Conservation (phyloP, 2,329 filamentous ascomycete genomes). For the Exophiala viscosa region DNA sequence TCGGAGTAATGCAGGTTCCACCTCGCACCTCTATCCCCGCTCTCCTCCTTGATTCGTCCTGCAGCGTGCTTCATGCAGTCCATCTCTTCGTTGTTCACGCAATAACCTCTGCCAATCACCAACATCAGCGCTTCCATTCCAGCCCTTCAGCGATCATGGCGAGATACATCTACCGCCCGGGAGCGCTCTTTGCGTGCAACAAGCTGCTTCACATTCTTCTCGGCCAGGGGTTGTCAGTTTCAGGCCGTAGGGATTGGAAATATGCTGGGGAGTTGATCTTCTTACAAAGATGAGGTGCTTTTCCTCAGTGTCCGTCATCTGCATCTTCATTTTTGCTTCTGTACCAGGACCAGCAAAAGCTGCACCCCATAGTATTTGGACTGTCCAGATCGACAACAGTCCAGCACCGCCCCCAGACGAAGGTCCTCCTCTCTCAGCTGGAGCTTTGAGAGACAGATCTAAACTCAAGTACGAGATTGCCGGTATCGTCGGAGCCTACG, state of each 20-base stretch:
- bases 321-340: slow-evolving; percentile 15
- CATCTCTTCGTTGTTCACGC: neutral
- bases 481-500: slow-evolving; percentile 79
- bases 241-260: slow-evolving; percentile 15
- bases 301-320: neutral
- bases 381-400: slow-evolving; percentile 50
- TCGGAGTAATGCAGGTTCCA: slow-evolving; percentile 1
- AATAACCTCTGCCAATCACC: slow-evolving; percentile 17
- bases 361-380: slow-evolving; percentile 23
- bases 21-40: neutral
- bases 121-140: slow-evolving; percentile 6
- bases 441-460: slow-evolving; percentile 57
- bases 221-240: slow-evolving; percentile 25
- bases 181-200: slow-evolving; percentile 19
- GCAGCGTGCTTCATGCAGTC: slow-evolving; percentile 21
- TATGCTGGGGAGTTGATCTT: slow-evolving; percentile 18
- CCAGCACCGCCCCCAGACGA: slow-evolving; percentile 59
- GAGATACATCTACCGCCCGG: slow-evolving; percentile 26
- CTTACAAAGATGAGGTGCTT: slow-evolving; percentile 27
- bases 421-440: slow-evolving; percentile 57
- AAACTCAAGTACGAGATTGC: slow-evolving; percentile 78
- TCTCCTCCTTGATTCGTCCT: slow-evolving; percentile 15
- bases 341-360: slow-evolving; percentile 11
- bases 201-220: slow-evolving; percentile 23
- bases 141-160: slow-evolving; percentile 19